Evolutionary conservation across 345 rosid species (phyloP).

Genomic region (Tarenaya hassleriana): DNA sequence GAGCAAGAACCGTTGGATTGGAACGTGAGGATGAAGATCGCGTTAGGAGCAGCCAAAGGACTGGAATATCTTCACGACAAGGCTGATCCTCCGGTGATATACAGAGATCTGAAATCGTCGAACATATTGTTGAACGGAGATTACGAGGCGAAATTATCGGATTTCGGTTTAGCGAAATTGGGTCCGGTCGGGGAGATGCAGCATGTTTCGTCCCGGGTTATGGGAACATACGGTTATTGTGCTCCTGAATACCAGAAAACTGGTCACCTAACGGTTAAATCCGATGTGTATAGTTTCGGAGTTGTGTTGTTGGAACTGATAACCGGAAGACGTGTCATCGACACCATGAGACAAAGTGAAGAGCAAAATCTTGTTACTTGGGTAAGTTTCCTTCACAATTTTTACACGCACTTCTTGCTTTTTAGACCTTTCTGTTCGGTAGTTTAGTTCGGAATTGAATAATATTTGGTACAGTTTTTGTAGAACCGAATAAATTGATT

Average conservation of each 20-base stretch:
- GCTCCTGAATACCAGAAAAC: conserved; percentile 85
- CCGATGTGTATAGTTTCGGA: conserved; percentile 87
- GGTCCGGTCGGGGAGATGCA: conserved; percentile 64
- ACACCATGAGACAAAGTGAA: conserved; percentile 38
- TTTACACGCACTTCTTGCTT: too few relatives aligned
- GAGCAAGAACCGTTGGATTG: conserved; percentile 54
- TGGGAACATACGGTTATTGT: conserved; percentile 83
- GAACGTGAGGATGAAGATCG: conserved; percentile 67
- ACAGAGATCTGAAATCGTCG: conserved; percentile 73
- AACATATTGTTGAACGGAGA: conserved; percentile 57
- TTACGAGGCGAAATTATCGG: conserved; percentile 62
- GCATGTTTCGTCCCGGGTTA: conserved; percentile 65
- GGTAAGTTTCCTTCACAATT: conserved; percentile 39
- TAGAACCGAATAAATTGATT: too few relatives aligned
- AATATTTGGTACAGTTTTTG: too few relatives aligned
- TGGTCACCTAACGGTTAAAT: conserved; percentile 59
- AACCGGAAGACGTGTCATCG: conserved; percentile 67
- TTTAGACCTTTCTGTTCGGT: too few relatives aligned
- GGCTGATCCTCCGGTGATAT: conserved; percentile 83
- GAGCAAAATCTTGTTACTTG: conserved; percentile 71
- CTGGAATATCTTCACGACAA: conserved; percentile 69
- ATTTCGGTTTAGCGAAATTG: conserved; percentile 81
- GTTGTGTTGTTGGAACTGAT: conserved; percentile 75
- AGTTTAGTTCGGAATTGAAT: too few relatives aligned
- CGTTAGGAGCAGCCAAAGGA: conserved; percentile 65